These are phyloP conservation scores for Schwanniomyces polymorphus DNA, from an alignment of 805 yeast species.

Conservation along the genomic window DNA sequence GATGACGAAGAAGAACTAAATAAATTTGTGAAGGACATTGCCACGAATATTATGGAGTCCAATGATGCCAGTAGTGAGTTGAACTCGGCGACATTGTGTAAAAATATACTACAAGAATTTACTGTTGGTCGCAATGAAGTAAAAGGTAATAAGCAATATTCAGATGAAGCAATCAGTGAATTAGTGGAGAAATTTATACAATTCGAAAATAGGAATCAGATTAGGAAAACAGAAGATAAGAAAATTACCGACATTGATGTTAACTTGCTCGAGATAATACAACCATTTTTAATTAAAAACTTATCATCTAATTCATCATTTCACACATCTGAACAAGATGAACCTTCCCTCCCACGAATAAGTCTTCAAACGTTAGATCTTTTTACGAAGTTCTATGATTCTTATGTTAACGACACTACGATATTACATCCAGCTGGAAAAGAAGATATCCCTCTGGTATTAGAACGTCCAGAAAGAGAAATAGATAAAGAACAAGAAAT, in stretches of 20 bases:
- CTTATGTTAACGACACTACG: slow-evolving; percentile 11
- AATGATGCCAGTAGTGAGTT: slow-evolving; percentile 1
- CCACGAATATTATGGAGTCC: slow-evolving; percentile 1
- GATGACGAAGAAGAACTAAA: slow-evolving; percentile 6
- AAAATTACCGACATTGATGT: slow-evolving; percentile 4
- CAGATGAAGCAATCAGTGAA: slow-evolving; percentile 6
- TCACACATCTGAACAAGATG: neutral
- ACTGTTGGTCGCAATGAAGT: slow-evolving; percentile 9
- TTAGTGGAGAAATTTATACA: neutral
- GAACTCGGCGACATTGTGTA: slow-evolving; percentile 4
- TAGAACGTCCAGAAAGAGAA: neutral
- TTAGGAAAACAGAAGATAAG: neutral
- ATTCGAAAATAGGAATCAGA: neutral
- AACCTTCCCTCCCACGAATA: neutral
- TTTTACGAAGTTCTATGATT: slow-evolving; percentile 11
- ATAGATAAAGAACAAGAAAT: neutral
- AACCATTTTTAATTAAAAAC: slow-evolving; percentile 7
- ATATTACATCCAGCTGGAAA: slow-evolving; percentile 1
- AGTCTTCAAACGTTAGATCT: slow-evolving; percentile 5
- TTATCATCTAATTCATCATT: neutral
- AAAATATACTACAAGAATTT: slow-evolving; percentile 7
- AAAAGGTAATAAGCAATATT: slow-evolving; percentile 10
- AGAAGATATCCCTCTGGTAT: too few species aligned
- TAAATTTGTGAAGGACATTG: slow-evolving; percentile 3
- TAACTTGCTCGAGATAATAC: slow-evolving; percentile 5